Base-by-base conservation (phyloP, 169 alveolate genomes). In the Cryptosporidium viatorum region DNA sequence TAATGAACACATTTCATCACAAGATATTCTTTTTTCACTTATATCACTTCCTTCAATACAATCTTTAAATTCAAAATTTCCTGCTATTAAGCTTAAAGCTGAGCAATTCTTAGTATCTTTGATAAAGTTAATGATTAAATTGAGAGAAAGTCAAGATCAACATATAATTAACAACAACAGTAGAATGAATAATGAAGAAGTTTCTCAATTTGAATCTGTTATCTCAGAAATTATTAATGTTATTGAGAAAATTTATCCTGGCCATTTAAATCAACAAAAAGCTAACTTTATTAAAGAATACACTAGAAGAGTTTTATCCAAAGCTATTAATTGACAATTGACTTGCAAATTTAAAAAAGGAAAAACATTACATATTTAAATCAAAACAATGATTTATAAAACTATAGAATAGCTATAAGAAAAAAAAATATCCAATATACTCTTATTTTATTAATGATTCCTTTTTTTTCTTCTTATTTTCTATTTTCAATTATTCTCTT, bases 251-350 rank as follows among this genome's bases (percentile, higher is more conserved):
- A 39, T 39, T n/a, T 43, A 80, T 26, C 80, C 68, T 14, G 31
- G 29, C 9, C 52, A 21, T 12, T 18, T 41, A 43, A 80, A 29
- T 14, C 33, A 43, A 26, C 55, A 80, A 18, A 23, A 45, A 33
- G 26, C 35, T 2, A 23, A 16, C 33, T 71, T 71, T 39, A 33
- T 51, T n/a, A 29, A 16, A 33, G 85, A 71, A 26, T 71, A 71
- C 21, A 26, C 85, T n/a, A 71, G 70, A 35, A 71, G 85, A n/a
- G 85, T 71, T n/a, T 69, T 71, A 5, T 23, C 70, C 52, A 71
- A 55, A 35, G 62, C 48, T 41, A 41, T 6, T 9, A 41, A 9
- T 35, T 35, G 12, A 16, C 23, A 16, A 23, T 10, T 55, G 2
- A 26, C 35, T 55, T 26, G n/a, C 12, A 7, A 41, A 41, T 23